Evolutionary conservation across 345 rosid genomes (phyloP).

Genomic region (Aquilaria malaccensis): DNA sequence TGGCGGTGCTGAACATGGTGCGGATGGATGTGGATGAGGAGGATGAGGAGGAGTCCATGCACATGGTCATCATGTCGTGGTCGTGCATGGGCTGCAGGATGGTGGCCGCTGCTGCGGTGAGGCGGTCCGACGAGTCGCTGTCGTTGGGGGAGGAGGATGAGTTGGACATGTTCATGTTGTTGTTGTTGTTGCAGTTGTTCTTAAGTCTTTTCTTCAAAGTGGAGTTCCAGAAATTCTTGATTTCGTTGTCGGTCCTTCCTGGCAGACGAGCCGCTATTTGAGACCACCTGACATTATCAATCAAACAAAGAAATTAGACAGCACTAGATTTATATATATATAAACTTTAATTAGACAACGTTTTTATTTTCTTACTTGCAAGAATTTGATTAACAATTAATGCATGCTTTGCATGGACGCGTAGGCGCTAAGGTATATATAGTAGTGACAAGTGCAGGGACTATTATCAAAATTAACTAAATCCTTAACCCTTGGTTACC

Average conservation of each 20-base stretch:
- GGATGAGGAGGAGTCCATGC: slow-evolving; percentile 44
- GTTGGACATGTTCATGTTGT: background rate
- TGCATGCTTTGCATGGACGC: slow-evolving; percentile 15
- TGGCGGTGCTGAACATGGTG: slow-evolving; percentile 14
- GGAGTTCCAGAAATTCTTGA: slow-evolving; percentile 95
- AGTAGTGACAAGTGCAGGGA: too few species aligned
- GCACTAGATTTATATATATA: background rate
- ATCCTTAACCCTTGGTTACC: too few species aligned
- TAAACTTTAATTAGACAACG: too few species aligned
- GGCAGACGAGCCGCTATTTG: slow-evolving; percentile 91
- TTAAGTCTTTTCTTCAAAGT: slow-evolving; percentile 68
- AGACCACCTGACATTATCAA: slow-evolving; percentile 57
- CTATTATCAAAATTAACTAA: too few species aligned
- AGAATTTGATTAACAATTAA: background rate
- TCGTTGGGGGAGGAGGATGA: slow-evolving; percentile 50
- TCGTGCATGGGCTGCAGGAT: slow-evolving; percentile 35
- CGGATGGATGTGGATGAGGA: slow-evolving; percentile 39
- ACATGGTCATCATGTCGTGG: slow-evolving; percentile 33
- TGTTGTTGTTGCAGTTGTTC: slow-evolving; percentile 16
- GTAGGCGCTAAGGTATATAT: background rate
- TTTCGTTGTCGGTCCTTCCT: slow-evolving; percentile 88
- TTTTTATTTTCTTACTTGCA: too few species aligned
- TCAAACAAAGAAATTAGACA: background rate
- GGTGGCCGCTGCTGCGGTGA: slow-evolving; percentile 21
- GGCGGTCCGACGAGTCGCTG: slow-evolving; percentile 50